Conservation (phyloP, 2,329 filamentous ascomycete species). For the Aspergillus aculeatinus region DNA sequence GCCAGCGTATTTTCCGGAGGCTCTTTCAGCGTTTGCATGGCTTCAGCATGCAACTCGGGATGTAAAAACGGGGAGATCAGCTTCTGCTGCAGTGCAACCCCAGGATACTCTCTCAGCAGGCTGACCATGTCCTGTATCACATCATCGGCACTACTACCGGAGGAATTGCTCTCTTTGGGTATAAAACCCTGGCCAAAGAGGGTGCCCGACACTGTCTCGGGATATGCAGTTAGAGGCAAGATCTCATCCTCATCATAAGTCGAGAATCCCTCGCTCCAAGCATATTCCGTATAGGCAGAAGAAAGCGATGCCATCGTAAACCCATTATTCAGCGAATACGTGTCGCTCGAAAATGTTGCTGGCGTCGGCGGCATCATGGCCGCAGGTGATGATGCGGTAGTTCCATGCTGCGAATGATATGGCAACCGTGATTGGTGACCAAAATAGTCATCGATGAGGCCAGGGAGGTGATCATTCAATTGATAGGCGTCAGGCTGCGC, state of each 20-base stretch:
- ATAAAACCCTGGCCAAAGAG: conserved; percentile 13
- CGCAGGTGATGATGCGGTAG: not conserved
- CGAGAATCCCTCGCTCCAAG: not conserved
- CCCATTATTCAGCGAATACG: not conserved
- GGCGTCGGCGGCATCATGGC: conserved; percentile 1
- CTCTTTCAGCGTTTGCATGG: conserved; percentile 15
- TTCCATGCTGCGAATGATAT: not conserved
- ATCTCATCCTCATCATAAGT: not conserved
- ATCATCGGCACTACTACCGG: not conserved
- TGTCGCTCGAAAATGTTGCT: not conserved
- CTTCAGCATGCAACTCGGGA: conserved; percentile 15
- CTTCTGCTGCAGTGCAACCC: conserved; percentile 15
- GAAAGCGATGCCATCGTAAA: not conserved
- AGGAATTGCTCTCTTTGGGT: not conserved
- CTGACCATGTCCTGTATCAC: conserved; percentile 11
- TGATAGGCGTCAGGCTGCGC: conserved; percentile 5
- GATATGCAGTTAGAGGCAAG: not conserved
- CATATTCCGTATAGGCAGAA: not conserved
- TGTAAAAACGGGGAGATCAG: conserved; percentile 20
- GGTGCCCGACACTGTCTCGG: conserved; percentile 1
- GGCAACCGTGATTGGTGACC: not conserved
- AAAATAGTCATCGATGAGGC: conserved; percentile 1
- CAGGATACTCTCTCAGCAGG: conserved; percentile 14
- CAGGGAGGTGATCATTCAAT: conserved; percentile 1
- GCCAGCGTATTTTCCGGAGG: conserved; percentile 16